Percentiles rank a stretch among this genome's conserved stretches.
These are phyloP conservation scores for Moelleriella libera DNA, from an alignment of 2,329 filamentous ascomycete species.

Conservation along the genomic window DNA sequence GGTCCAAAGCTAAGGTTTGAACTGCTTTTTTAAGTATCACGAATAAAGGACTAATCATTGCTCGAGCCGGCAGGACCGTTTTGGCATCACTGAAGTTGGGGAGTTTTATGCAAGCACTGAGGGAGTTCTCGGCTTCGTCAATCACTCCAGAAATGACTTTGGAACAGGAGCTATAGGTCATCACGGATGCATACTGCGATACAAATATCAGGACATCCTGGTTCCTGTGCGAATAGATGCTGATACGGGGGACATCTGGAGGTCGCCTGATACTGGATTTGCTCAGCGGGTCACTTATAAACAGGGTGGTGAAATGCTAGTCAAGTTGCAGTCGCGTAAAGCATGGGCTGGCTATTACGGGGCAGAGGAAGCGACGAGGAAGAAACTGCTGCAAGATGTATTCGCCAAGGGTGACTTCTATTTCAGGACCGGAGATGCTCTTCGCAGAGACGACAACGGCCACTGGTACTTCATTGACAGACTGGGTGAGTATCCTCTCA, in stretches of 20 bases:
- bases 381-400: slow-evolving; percentile 2
- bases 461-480: slow-evolving; percentile 55
- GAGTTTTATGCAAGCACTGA: slow-evolving; percentile 5
- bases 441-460: slow-evolving; percentile 46
- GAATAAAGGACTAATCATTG: background rate
- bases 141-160: background rate
- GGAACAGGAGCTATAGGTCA: slow-evolving; percentile 3
- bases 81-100: slow-evolving; percentile 3
- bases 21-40: too few species aligned
- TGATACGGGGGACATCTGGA: slow-evolving; percentile 3
- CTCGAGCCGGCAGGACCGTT: slow-evolving; percentile 1
- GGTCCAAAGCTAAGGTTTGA: slow-evolving; percentile 2
- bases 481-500: background rate
- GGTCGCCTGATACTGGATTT: slow-evolving; percentile 3
- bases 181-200: slow-evolving; percentile 4
- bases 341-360: slow-evolving; percentile 4
- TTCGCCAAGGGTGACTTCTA: slow-evolving; percentile 54
- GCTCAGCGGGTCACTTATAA: slow-evolving; percentile 3
- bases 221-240: slow-evolving; percentile 3
- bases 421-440: slow-evolving; percentile 54
- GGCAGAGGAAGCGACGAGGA: slow-evolving; percentile 1
- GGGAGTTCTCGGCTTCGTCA: background rate
- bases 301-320: slow-evolving; percentile 3
- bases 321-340: slow-evolving; percentile 2
- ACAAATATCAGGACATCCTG: background rate